Base-by-base conservation (phyloP, 2,329 filamentous ascomycete genomes). In the Saccharata proteae region DNA sequence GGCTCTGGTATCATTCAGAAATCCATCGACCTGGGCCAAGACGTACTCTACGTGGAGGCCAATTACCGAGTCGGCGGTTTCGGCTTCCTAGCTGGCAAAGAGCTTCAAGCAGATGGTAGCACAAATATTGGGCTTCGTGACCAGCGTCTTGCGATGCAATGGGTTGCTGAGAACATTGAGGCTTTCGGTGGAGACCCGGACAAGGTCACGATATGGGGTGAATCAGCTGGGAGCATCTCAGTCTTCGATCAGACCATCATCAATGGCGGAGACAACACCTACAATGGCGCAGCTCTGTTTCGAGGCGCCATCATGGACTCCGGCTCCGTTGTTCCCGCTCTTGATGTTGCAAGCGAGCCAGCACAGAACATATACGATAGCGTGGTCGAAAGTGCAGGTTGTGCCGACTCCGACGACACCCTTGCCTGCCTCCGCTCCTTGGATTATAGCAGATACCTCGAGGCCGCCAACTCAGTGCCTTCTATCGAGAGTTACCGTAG, bases 151-250 rank as follows among this genome's bases (percentile, higher is more conserved):
- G 80, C 70, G 0, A 61, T 88, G 5, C 58, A 85, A 48, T 88
- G 81, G 81, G 70, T 82, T 1, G 73, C 77, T 6, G 78, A 83
- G 43, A 83, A 86, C 41, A 83, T 88, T 35, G 73, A 60, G 1
- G 64, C 71, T 0, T 92, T 86, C 47, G 81, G 81, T n/a, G 83
- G 83, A 10, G 80, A 88, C 48, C 76, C 80, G 0, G 61, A 64
- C n/a, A 80, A 79, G 49, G 79, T 86, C 5, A 86, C 80, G 0
- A 77, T 88, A 37, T 84, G 77, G 76, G 81, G 81, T 16, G 75
- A 86, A 48, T 46, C 41, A 22, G 52, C 57, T 6, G 60, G 61
- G 9, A 41, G 51, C 10, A 83, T 85, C 39, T 84, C 78, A 0
- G 78, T 82, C 1, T 69, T 79, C 29, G 71, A 85, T 44, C 82